Conservation (phyloP, 2,329 filamentous ascomycete genomes). For the Scedosporium aurantiacum region DNA sequence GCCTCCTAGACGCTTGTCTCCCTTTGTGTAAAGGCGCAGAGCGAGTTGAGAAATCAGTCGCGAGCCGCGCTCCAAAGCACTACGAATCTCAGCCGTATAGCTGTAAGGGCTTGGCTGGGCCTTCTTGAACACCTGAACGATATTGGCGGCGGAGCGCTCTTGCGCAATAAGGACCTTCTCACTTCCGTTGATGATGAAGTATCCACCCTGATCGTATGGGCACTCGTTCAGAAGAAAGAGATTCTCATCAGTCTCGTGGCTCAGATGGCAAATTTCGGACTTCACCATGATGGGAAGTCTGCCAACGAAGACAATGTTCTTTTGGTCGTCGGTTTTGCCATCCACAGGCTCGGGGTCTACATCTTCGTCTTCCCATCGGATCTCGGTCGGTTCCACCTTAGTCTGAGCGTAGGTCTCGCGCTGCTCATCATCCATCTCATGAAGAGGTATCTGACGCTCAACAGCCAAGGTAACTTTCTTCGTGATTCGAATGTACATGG, state of each 20-base stretch:
- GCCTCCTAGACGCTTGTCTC: slow-evolving; percentile 53
- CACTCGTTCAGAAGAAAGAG: slow-evolving; percentile 92
- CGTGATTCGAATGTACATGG: slow-evolving; percentile 79
- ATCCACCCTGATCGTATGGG: slow-evolving; percentile 94
- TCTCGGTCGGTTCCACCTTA: slow-evolving; percentile 44
- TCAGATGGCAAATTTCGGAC: slow-evolving; percentile 87
- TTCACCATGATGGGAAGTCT: slow-evolving; percentile 98
- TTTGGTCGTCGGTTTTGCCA: slow-evolving; percentile 40
- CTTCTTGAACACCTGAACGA: slow-evolving; percentile 98
- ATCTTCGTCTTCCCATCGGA: slow-evolving; percentile 48
- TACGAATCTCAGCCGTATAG: slow-evolving; percentile 91
- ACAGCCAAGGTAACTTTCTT: slow-evolving; percentile 77
- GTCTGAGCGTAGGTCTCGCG: slow-evolving; percentile 42
- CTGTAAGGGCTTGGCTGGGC: slow-evolving; percentile 83
- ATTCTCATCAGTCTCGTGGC: slow-evolving; percentile 70
- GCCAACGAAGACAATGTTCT: slow-evolving; percentile 77
- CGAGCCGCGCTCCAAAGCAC: slow-evolving; percentile 91
- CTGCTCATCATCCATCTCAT: slow-evolving; percentile 59
- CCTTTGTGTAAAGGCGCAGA: slow-evolving; percentile 82
- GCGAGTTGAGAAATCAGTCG: slow-evolving; percentile 86
- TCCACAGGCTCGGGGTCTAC: slow-evolving; percentile 29
- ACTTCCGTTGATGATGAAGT: slow-evolving; percentile 98
- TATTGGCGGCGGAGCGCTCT: slow-evolving; percentile 94
- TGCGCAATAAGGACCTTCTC: slow-evolving; percentile 98
- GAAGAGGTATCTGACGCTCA: slow-evolving; percentile 55